Base-by-base conservation (phyloP, 192 early-diverging fungal species). In the Ambispora gerdemannii region DNA sequence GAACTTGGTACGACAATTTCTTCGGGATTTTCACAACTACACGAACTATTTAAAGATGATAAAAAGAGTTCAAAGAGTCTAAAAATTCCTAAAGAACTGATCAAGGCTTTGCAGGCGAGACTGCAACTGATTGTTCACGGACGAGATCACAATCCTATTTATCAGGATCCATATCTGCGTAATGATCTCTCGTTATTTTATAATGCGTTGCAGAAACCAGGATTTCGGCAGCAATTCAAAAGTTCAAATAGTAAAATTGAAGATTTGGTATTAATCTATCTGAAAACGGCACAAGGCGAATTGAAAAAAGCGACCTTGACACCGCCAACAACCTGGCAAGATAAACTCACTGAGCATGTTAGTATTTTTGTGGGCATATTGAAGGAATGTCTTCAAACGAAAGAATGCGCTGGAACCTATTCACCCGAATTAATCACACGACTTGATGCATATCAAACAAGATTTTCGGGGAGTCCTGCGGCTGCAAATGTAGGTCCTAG, bases 101-200 rank as follows among this genome's bases (percentile, higher is more conserved):
- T 81, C 3, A 76, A 78, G 43, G 80, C 67, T 0, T 52, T 87
- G 10, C 28, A 75, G 27, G 28, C 50, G 56, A 71, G 78, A 43
- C 64, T 87, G 17, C 78, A 82, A 35, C 73, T 81, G 36, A 82
- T 87, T 55, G 68, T 72, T n/a, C 72, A 76, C 13, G 80, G 80
- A 8, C 75, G 67, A 34, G 83, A 83, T 61, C 65, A 61, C 19
- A 81, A 76, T 33, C 77, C 76, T 34, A 66, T 56, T 55, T 87
- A 81, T 73, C 65, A 72, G 24, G 83, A 87, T 67, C 75, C 70
- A 19, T 69, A 80, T 10, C 78, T 87, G 22, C 63, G 74, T 8
- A 68, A 69, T 24, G 73, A 77, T 0, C 66, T 83, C 3, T 38
- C 34, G 0, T 50, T 70, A 20, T 59, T 70, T 49, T 53, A 70